Percentiles rank a stretch among this genome's conserved stretches.
phyloP scores from a whole-genome alignment of 2,329 filamentous ascomycete genomes.

The Sporothrix variecibatus region DNA sequence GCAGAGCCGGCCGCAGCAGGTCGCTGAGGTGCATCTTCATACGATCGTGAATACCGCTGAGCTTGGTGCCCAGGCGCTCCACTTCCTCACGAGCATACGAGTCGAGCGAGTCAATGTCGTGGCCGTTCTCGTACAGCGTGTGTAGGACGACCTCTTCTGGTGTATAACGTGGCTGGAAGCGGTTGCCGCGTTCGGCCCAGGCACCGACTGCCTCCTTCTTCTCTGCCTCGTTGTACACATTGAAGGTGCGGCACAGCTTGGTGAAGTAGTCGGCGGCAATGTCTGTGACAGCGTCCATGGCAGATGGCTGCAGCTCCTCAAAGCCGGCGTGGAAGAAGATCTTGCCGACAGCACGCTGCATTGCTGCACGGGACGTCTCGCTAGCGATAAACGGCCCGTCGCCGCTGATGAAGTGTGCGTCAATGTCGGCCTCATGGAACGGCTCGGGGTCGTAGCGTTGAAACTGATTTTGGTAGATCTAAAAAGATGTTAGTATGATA shows the following conservation, averaged over 20 bases:
- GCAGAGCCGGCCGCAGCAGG: slow-evolving; percentile 83
- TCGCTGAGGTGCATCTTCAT: slow-evolving; percentile 95
- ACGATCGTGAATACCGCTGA: slow-evolving; percentile 84
- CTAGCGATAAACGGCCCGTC: slow-evolving; percentile 85
- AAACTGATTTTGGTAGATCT: slow-evolving; percentile 98
- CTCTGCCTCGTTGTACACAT: slow-evolving; percentile 79
- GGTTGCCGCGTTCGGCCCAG: slow-evolving; percentile 44
- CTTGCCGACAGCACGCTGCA: slow-evolving; percentile 90
- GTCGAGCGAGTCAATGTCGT: slow-evolving; percentile 79
- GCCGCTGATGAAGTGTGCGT: slow-evolving; percentile 86
- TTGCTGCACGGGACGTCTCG: slow-evolving; percentile 75
- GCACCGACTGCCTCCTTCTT: slow-evolving; percentile 61
- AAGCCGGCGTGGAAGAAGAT: slow-evolving; percentile 96
- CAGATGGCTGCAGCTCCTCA: slow-evolving; percentile 94
- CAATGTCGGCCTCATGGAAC: slow-evolving; percentile 82
- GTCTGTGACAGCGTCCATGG: slow-evolving; percentile 86
- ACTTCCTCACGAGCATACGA: slow-evolving; percentile 89
- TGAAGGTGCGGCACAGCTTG: slow-evolving; percentile 78
- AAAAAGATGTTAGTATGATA: slow-evolving; percentile 14
- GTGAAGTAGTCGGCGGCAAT: slow-evolving; percentile 87
- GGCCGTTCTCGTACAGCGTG: slow-evolving; percentile 78
- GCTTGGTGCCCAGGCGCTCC: slow-evolving; percentile 78
- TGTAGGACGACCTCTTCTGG: slow-evolving; percentile 87
- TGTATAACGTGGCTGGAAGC: slow-evolving; percentile 67
- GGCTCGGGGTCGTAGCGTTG: slow-evolving; percentile 92